phyloP scores from a whole-genome alignment of 805 yeast species.

The Saturnispora ahearnii region DNA sequence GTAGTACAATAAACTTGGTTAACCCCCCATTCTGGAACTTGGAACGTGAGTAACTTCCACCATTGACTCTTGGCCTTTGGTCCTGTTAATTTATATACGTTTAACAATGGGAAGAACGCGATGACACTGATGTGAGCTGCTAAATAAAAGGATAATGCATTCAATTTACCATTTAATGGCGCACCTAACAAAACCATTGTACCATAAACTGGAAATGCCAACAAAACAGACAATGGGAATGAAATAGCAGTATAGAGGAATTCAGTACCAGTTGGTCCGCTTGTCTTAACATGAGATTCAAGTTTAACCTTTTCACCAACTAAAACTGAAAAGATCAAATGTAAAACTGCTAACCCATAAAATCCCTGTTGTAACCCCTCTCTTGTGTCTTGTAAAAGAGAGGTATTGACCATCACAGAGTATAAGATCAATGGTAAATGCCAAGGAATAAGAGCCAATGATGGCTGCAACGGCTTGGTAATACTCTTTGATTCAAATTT shows the following conservation, averaged over 20 bases:
- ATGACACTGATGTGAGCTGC: slow-evolving; percentile 15
- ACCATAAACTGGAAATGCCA: slow-evolving; percentile 24
- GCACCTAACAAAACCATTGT: slow-evolving; percentile 22
- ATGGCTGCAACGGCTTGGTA: slow-evolving; percentile 7
- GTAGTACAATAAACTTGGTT: slow-evolving; percentile 32
- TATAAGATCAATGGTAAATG: slow-evolving; percentile 22
- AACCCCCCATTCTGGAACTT: slow-evolving; percentile 20
- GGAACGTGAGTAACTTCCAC: slow-evolving; percentile 25
- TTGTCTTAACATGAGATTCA: slow-evolving; percentile 11
- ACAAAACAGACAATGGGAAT: slow-evolving; percentile 11
- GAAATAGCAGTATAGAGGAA: slow-evolving; percentile 11
- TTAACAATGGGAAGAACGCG: slow-evolving; percentile 17
- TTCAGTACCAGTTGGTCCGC: slow-evolving; percentile 15
- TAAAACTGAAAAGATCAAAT: slow-evolving; percentile 12
- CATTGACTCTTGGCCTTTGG: slow-evolving; percentile 19
- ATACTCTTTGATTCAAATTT: background rate
- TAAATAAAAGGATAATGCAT: slow-evolving; percentile 13
- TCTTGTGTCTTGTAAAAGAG: slow-evolving; percentile 23
- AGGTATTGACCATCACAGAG: slow-evolving; percentile 26
- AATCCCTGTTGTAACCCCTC: slow-evolving; percentile 11
- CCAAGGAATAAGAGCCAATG: slow-evolving; percentile 23
- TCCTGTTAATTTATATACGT: slow-evolving; percentile 39
- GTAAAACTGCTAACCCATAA: slow-evolving; percentile 7
- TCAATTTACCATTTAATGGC: slow-evolving; percentile 13
- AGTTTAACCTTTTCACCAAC: slow-evolving; percentile 23